Percentiles rank a stretch among this genome's conserved stretches.
Conservation (phyloP, 306 rosid species). For the Clitoria ternatea region DNA sequence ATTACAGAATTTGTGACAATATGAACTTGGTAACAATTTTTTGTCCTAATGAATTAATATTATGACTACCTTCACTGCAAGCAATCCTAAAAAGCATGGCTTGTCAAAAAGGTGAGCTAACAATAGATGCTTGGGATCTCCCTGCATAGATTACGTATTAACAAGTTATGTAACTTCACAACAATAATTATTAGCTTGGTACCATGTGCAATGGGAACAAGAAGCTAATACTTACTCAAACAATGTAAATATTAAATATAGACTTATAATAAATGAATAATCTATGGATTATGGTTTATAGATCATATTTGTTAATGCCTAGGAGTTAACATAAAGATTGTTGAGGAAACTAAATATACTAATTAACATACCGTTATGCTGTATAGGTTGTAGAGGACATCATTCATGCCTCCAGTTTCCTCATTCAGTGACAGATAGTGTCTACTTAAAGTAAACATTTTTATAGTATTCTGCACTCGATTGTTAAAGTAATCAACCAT, state of each 20-base stretch:
- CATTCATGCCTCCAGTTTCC: conserved; percentile 95
- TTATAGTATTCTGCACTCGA: conserved; percentile 65
- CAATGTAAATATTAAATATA: neutral
- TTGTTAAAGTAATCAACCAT: conserved; percentile 77
- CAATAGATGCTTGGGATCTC: conserved; percentile 50
- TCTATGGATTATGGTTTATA: neutral
- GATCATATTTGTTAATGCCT: neutral
- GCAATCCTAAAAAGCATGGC: conserved; percentile 73
- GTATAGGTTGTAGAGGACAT: conserved; percentile 69
- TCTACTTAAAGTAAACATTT: conserved; percentile 37
- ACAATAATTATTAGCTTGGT: neutral
- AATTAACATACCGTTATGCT: conserved; percentile 47
- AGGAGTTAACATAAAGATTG: neutral
- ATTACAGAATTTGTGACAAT: neutral
- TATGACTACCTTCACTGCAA: conserved; percentile 59
- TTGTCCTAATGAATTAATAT: neutral
- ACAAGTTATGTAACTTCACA: conserved; percentile 1
- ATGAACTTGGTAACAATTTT: neutral
- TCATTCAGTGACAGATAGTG: conserved; percentile 66
- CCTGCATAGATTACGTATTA: conserved; percentile 30
- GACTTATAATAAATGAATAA: neutral
- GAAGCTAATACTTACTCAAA: neutral
- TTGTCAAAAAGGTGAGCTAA: conserved; percentile 82
- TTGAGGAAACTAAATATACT: neutral
- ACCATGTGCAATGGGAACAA: neutral